Evolutionary conservation across 805 yeast genomes (phyloP), one percentile per base, ranked within the genome.

Genomic region (Candida sakaeoensis): DNA sequence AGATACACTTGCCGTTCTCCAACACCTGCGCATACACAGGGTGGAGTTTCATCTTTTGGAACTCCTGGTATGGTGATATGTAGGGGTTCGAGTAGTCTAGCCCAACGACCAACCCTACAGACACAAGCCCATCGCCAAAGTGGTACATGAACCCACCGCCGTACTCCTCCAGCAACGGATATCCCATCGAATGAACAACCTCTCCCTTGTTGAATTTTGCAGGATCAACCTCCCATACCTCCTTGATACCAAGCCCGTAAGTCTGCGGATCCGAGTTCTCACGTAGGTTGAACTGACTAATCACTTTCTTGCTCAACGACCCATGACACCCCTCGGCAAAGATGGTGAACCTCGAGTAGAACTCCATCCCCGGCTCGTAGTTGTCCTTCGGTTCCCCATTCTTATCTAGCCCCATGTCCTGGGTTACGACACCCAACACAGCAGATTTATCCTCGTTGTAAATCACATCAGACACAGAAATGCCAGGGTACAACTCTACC

Each of bases 271-370:
- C 72, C 38, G 73, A 69, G 23, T 77, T 75, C 36, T 74, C 70
- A 42, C 97, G 77, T 44, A 93, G 65, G 31, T 80, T 70, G 61
- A 65, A 91, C 51, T 81, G 78, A 39, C 73, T 66, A 39, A 91
- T 82, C 0, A 79, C 82, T 55, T 84, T 77, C 58, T 93, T 91
- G 9, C 90, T 72, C 39, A 93, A 68, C 1, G 96, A 89, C 0
- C 99, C 99, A 62, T 90, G 98, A 58, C 99, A 93, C n/a, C 99
- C 99, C 65, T 93, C 99, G 4, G 96, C 96, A 23, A 93, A 72
- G 13, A 93, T 84, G 0, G 97, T 90, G 44, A 82, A 71, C 52
- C 93, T 78, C 4, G 99, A 87, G 51, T 83, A 93, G 61, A 93
- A 93, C 61, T 88, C 98, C 96, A 93, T 86, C 18, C 99, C 99